Evolutionary conservation across 1,139 yeast genomes (phyloP).

Genomic region (Protomyces inouyei): DNA sequence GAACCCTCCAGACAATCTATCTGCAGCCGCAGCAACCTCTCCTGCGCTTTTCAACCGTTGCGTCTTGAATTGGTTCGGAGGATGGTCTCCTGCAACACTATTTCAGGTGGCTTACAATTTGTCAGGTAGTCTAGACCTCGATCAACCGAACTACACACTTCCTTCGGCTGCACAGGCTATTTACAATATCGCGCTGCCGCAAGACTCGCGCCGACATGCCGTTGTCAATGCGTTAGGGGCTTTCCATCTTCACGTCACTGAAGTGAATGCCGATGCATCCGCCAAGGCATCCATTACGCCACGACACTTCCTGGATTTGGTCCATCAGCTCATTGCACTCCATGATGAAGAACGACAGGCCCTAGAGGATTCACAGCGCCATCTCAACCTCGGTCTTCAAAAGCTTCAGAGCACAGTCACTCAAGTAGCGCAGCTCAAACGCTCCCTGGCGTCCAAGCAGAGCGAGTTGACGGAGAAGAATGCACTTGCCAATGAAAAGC

Average conservation of each 20-base stretch:
- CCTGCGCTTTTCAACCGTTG: constrained; percentile 92
- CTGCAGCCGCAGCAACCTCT: constrained; percentile 57
- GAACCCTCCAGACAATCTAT: constrained; percentile 49
- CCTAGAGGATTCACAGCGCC: constrained; percentile 65
- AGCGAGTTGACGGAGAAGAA: constrained; percentile 53
- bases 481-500: constrained; percentile 62
- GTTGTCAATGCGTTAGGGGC: constrained; percentile 48
- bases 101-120: constrained; percentile 49
- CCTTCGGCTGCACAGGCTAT: constrained; percentile 31
- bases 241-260: constrained; percentile 43
- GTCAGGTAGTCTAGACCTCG: constrained; percentile 51
- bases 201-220: constrained; percentile 45
- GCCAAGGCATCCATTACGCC: constrained; percentile 44
- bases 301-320: constrained; percentile 53
- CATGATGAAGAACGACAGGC: constrained; percentile 47
- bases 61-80: constrained; percentile 85
- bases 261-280: constrained; percentile 30
- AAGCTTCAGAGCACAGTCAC: constrained; percentile 72
- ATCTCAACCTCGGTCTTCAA: constrained; percentile 67
- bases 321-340: constrained; percentile 47
- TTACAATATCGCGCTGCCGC: constrained; percentile 16
- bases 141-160: constrained; percentile 44
- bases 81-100: constrained; percentile 59
- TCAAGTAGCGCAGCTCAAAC: constrained; percentile 59
- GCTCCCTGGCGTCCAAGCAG: constrained; percentile 53